Evolutionary conservation across 805 yeast genomes (phyloP), one percentile per base, ranked within the genome.

Genomic region (Wickerhamomyces chaumierensis): DNA sequence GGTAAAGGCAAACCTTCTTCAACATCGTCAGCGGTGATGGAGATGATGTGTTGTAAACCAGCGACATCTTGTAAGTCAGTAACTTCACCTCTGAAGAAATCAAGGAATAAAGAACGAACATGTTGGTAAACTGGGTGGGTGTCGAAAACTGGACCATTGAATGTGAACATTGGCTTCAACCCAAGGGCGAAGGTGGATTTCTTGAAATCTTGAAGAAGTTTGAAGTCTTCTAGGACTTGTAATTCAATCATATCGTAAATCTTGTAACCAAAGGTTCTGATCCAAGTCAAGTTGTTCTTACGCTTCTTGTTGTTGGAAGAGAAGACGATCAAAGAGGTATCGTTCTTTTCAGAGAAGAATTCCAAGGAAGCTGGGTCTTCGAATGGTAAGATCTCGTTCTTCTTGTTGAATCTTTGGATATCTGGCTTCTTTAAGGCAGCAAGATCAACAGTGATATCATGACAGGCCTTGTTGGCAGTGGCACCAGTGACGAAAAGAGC

Each of bases 271-370:
- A 92, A 92, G 35, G 95, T 86, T 57, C 98, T 74, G 25, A 80
- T 68, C 61, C 88, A 90, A 2, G 92, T 84, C 52, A 92, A 66
- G 47, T 85, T 86, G 61, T 90, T 85, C 44, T 94, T 95, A 59
- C 98, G 75, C 66, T 92, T 92, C 60, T 92, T 92, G 56, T 84
- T 85, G 61, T 75, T 74, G 17, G 85, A 69, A 8, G 86, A 71
- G 37, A 88, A 68, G 13, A 92, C 94, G 53, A 92, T 57, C 41
- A 92, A 64, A 2, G 97, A 86, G 34, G 82, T 60, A 60, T 92
- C 98, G 58, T 92, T 92, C 69, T 92, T 92, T 60, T 90, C 95
- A 49, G 95, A 73, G 62, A 92, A 85, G 54, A 92, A 92, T 61
- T 92, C 98, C 42, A 92, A 63, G 29, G 81, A 73, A 2, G 81